Evolutionary conservation across 768 basidiomycete genomes (phyloP).

Genomic region (Leccinum subgranulosum): DNA sequence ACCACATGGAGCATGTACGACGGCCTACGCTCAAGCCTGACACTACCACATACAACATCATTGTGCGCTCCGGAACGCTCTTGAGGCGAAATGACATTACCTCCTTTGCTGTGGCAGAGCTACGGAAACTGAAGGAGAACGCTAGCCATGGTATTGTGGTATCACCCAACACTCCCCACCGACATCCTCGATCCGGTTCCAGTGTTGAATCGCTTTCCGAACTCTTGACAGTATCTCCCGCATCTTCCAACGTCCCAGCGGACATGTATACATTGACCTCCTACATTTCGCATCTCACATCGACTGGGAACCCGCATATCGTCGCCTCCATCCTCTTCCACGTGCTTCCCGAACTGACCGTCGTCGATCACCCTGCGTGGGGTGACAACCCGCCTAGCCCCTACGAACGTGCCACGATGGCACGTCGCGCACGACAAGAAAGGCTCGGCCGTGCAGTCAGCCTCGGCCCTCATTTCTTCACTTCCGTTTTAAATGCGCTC

Average conservation of each 20-base stretch:
- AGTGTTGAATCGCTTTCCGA: constrained; percentile 5
- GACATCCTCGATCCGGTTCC: background rate
- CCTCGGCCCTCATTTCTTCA: constrained; percentile 61
- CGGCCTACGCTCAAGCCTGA: constrained; percentile 42
- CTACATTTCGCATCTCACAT: constrained; percentile 50
- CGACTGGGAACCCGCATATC: constrained; percentile 43
- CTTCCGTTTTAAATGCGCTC: constrained; percentile 57
- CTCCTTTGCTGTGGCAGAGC: constrained; percentile 34
- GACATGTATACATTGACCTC: constrained; percentile 50
- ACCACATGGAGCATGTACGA: constrained; percentile 51
- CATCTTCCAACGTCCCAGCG: constrained; percentile 22
- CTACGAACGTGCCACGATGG: constrained; percentile 26
- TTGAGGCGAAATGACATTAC: constrained; percentile 44
- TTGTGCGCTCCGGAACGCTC: constrained; percentile 54
- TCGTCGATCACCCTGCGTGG: constrained; percentile 39
- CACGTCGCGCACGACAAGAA: constrained; percentile 24
- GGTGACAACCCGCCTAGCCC: constrained; percentile 24
- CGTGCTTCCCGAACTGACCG: constrained; percentile 53
- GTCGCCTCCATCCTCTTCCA: constrained; percentile 49
- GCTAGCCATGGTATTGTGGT: constrained; percentile 24
- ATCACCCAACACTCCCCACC: constrained; percentile 1
- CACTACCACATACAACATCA: constrained; percentile 52
- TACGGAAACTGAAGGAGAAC: constrained; percentile 27
- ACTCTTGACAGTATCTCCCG: constrained; percentile 14
- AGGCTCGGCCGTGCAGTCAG: constrained; percentile 40